phyloP scores from a whole-genome alignment of 495 filamentous ascomycete genomes.

The Penicillium samsonianum region DNA sequence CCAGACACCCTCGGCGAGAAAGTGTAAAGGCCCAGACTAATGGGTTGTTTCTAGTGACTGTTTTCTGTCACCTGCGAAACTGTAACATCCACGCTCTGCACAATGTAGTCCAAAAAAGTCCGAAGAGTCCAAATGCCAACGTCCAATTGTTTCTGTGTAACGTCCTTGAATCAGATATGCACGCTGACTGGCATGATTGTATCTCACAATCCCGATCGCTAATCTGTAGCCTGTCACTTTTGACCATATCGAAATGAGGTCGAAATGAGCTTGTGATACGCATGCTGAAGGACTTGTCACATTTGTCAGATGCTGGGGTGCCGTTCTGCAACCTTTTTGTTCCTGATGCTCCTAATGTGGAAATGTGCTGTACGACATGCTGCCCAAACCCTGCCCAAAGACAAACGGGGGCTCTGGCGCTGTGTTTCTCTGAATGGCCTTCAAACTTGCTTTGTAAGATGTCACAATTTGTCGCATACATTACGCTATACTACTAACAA shows the following conservation, averaged over 20 bases:
- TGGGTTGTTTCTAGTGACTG: not conserved
- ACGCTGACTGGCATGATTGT: not conserved
- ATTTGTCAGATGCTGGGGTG: not conserved
- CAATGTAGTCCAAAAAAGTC: no score
- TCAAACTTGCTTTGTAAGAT: not conserved
- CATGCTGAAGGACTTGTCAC: not conserved
- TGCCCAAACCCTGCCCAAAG: constrained; percentile 6
- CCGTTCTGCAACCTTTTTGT: not conserved
- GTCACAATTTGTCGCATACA: not conserved
- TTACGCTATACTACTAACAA: not conserved
- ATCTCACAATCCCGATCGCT: constrained; percentile 4
- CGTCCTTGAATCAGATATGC: not conserved
- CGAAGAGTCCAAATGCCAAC: not conserved
- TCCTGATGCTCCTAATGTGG: not conserved
- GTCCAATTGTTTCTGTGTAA: not conserved
- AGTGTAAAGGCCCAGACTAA: not conserved
- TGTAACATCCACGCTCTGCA: not conserved
- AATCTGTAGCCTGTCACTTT: constrained; percentile 1
- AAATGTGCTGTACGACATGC: constrained; percentile 6
- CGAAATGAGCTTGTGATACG: constrained; percentile 4
- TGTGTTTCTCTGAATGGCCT: not conserved
- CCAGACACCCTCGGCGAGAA: not conserved
- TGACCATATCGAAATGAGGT: not conserved
- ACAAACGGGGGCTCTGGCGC: not conserved
- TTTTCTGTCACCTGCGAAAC: not conserved